These are phyloP conservation scores for Clausena lansium DNA, from an alignment of 345 rosid genomes.

Conservation along the genomic window DNA sequence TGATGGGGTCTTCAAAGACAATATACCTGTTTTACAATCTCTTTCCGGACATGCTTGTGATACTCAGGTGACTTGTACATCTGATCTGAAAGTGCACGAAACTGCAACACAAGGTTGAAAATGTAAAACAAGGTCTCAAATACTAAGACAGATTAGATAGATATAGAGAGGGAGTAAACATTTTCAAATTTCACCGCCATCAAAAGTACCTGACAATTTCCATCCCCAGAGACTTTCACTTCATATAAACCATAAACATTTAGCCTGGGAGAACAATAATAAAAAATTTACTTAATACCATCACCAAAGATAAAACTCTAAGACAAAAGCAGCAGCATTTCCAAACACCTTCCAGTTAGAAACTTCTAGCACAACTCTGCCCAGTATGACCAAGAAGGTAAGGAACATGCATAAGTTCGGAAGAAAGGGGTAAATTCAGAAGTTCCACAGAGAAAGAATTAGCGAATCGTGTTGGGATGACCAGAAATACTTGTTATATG, in stretches of 20 bases:
- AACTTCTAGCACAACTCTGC: not conserved
- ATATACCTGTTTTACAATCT: slow-evolving; percentile 82
- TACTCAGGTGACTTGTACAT: slow-evolving; percentile 76
- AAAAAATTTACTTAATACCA: slow-evolving; percentile 10
- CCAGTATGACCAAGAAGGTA: not conserved
- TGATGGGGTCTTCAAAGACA: slow-evolving; percentile 13
- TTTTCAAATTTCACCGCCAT: slow-evolving; percentile 6
- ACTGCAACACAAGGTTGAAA: slow-evolving; percentile 43
- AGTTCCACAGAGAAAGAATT: not conserved
- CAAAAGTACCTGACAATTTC: slow-evolving; percentile 83
- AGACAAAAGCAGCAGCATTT: not conserved
- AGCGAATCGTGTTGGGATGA: not conserved
- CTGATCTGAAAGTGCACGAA: slow-evolving; percentile 95
- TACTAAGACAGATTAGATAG: not conserved
- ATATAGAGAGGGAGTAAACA: slow-evolving; percentile 12
- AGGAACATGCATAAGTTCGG: not conserved
- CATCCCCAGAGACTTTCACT: slow-evolving; percentile 93
- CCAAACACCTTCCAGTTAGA: not conserved
- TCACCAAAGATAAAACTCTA: not conserved
- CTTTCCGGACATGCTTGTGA: slow-evolving; percentile 92
- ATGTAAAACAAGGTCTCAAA: not conserved
- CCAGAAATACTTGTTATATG: not conserved
- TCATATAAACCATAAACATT: slow-evolving; percentile 73
- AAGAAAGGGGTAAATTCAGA: not conserved
- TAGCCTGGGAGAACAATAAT: slow-evolving; percentile 47